Conservation (phyloP, 768 basidiomycete genomes). For the Russula ochroleuca region DNA sequence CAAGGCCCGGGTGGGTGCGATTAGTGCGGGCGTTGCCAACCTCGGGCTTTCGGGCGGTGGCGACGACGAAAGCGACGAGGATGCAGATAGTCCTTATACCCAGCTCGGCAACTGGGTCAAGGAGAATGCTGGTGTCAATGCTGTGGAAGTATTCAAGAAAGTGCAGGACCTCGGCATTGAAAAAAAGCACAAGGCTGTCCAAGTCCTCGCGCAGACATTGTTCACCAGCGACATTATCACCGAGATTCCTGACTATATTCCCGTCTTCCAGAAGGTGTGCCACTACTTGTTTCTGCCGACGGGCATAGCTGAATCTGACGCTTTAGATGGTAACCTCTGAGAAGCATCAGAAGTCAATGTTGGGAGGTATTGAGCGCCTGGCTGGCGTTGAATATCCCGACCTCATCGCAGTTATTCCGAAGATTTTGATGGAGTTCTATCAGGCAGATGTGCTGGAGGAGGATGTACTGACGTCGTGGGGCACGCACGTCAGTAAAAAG, state of each 20-base stretch:
- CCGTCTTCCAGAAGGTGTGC: slow-evolving; percentile 74
- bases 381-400: slow-evolving; percentile 74
- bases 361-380: slow-evolving; percentile 89
- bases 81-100: slow-evolving; percentile 78
- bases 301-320: background rate
- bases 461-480: slow-evolving; percentile 86
- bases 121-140: slow-evolving; percentile 57
- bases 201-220: slow-evolving; percentile 77
- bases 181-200: slow-evolving; percentile 89
- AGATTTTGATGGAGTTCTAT: slow-evolving; percentile 91
- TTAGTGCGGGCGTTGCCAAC: slow-evolving; percentile 56
- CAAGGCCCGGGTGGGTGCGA: slow-evolving; percentile 68
- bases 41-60: slow-evolving; percentile 52
- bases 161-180: slow-evolving; percentile 88
- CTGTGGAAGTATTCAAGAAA: slow-evolving; percentile 78
- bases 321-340: slow-evolving; percentile 80
- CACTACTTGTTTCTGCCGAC: slow-evolving; percentile 16
- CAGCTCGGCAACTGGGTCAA: slow-evolving; percentile 81
- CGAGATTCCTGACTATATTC: slow-evolving; percentile 60
- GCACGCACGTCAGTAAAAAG: slow-evolving; percentile 94
- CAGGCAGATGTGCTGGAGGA: slow-evolving; percentile 92
- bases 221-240: slow-evolving; percentile 69
- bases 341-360: slow-evolving; percentile 91
- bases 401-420: slow-evolving; percentile 68
- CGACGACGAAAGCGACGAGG: slow-evolving; percentile 89